Evolutionary conservation across 1,284 basidiomycete species (phyloP), one percentile per base, ranked within the genome.

Genomic region (Fomitopsis palustris): DNA sequence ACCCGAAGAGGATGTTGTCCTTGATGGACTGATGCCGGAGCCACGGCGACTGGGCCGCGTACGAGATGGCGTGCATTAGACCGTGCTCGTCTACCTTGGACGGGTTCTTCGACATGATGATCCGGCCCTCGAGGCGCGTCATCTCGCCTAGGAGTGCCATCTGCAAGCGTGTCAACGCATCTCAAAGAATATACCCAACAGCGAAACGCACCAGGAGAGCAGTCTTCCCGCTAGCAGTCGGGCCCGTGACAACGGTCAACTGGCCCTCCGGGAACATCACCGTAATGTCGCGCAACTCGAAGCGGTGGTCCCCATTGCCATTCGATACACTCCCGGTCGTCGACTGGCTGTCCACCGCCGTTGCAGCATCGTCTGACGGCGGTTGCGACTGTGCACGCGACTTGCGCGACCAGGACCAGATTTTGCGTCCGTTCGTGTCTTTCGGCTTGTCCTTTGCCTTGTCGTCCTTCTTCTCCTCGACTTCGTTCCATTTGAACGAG

Each of bases 1-100:
- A 80, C 4, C 86, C 88, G 67, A 91, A 92, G 29, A 90, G 68
- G 61, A 92, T 87, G 68, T 92, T 91, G 37, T 90, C 86, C 68
- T 78, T 80, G 72, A 87, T 87, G 3, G 82, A 81, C 64, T 84
- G 81, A 65, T 87, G 83, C n/a, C 70, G 75, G 43, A 97, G 78
- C 93, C 93, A 97, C 0, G 95, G 88, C 1, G 86, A 83, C 73
- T 97, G 95, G 0, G 92, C 86, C 45, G 83, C 82, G 64, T 95
- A 96, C 1, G 94, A 92, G 33, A 95, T 86, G 9, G 86, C 78
- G 65, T 93, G 88, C 66, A 83, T 82, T 37, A 90, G 73, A 0
- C 89, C 87, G 25, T 85, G 75, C 23, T 81, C 77, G 71, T 92
- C 85, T 3, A 90, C 76, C 41, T 75, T 76, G 14, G 78, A 76